phyloP scores from a whole-genome alignment of 2,329 filamentous ascomycete genomes.

The Colletotrichum eremochloae region DNA sequence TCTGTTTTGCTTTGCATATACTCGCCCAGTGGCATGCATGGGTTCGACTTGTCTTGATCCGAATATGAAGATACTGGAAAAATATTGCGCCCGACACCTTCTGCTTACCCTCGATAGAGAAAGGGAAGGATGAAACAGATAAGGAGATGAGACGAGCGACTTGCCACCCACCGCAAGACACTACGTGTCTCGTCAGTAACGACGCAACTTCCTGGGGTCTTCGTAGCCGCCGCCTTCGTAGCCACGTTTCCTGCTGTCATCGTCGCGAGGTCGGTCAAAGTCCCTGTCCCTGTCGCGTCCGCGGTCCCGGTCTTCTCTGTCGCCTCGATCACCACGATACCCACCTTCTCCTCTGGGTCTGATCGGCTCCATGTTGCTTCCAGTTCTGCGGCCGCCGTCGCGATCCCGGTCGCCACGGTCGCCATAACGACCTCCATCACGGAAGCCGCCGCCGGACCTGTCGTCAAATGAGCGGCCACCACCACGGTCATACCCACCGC shows the following conservation, averaged over 20 bases:
- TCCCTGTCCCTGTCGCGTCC: constrained; percentile 60
- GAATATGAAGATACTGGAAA: constrained; percentile 13
- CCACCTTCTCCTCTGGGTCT: constrained; percentile 73
- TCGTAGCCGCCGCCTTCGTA: constrained; percentile 87
- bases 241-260: constrained; percentile 74
- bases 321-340: constrained; percentile 56
- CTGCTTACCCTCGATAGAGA: constrained; percentile 54
- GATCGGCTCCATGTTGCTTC: constrained; percentile 88
- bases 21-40: constrained; percentile 4
- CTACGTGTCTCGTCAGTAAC: constrained; percentile 65
- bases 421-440: constrained; percentile 49
- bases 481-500: constrained; percentile 68
- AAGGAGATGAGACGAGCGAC: constrained; percentile 29
- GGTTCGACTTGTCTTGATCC: constrained; percentile 10
- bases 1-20: background rate
- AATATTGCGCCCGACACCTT: constrained; percentile 23
- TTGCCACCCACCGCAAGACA: constrained; percentile 59
- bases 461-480: constrained; percentile 73
- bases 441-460: constrained; percentile 60
- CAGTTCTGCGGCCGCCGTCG: constrained; percentile 64
- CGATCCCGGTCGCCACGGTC: constrained; percentile 48
- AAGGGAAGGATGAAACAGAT: constrained; percentile 52
- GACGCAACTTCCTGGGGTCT: constrained; percentile 77
- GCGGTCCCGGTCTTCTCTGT: constrained; percentile 62
- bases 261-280: constrained; percentile 69